A percentile compares a stretch with the other conserved stretches of the same genome.
These are phyloP conservation scores for Forsythia suspensa DNA, from an alignment of 257 asterid species.

Conservation along the genomic window DNA sequence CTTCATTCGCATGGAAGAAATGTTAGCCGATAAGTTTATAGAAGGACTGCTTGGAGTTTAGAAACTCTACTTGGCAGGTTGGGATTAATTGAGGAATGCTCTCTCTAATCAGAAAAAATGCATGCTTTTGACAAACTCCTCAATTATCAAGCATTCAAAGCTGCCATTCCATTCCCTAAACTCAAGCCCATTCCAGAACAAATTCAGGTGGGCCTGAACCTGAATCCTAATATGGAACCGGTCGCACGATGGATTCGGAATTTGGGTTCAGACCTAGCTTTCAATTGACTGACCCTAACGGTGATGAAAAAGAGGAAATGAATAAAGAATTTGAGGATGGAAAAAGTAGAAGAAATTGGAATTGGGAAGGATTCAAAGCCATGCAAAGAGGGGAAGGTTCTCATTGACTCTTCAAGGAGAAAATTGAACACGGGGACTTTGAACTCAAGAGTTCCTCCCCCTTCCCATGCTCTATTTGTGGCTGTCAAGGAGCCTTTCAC, in stretches of 20 bases:
- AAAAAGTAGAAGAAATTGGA: slow-evolving; percentile 22
- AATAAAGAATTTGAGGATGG: background rate
- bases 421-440: slow-evolving; percentile 42
- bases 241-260: background rate
- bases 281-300: too few species aligned
- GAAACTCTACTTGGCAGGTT: too few species aligned
- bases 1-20: too few species aligned
- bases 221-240: background rate
- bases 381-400: slow-evolving; percentile 32
- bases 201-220: slow-evolving; percentile 21
- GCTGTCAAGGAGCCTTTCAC: slow-evolving; percentile 64
- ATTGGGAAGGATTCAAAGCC: slow-evolving; percentile 15
- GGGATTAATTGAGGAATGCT: too few species aligned
- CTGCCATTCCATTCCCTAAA: background rate
- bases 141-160: slow-evolving; percentile 19
- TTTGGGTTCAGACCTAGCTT: background rate
- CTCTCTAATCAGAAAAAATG: slow-evolving; percentile 20
- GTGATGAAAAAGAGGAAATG: too few species aligned
- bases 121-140: slow-evolving; percentile 41
- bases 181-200: background rate
- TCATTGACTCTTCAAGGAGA: slow-evolving; percentile 37
- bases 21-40: too few species aligned
- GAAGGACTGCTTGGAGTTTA: too few species aligned
- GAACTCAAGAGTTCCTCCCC: slow-evolving; percentile 48
- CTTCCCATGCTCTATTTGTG: slow-evolving; percentile 65